phyloP scores from a whole-genome alignment of 139 green algal genomes.

The Chlamydomonas sp. region DNA sequence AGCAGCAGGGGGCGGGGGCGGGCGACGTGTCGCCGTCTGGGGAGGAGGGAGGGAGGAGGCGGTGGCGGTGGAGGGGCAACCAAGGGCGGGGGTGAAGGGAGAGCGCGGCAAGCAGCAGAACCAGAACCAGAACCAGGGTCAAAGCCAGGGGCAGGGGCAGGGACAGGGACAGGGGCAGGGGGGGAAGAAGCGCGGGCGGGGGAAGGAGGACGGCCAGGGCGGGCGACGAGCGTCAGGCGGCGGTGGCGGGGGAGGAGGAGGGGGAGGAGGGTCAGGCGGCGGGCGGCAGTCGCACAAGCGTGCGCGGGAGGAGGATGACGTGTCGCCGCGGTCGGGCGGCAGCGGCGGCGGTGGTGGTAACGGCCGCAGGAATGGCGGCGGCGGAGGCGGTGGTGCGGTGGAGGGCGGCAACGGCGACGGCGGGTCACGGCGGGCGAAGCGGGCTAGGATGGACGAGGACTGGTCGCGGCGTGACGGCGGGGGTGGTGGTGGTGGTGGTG shows the following conservation, averaged over 20 bases:
- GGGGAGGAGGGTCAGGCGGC: not conserved
- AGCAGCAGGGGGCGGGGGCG: not conserved
- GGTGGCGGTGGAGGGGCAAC: not conserved
- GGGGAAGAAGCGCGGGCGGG: not conserved
- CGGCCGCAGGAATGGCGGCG: not conserved
- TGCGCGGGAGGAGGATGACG: not conserved
- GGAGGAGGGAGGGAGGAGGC: not conserved
- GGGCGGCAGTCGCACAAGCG: not conserved
- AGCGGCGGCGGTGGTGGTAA: not conserved
- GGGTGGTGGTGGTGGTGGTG: not conserved
- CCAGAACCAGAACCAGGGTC: not conserved
- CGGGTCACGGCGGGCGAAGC: not conserved
- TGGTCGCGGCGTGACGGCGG: not conserved
- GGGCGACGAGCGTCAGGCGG: not conserved
- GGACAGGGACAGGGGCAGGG: not conserved
- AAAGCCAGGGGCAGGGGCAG: not conserved
- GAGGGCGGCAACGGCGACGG: not conserved
- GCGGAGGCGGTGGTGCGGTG: not conserved
- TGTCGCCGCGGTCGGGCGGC: not conserved
- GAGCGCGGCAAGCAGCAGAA: not conserved
- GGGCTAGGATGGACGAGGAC: slow-evolving; percentile 6
- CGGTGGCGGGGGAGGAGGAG: not conserved
- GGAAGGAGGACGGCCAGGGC: not conserved
- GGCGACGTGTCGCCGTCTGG: not conserved
- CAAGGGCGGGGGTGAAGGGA: not conserved